These are phyloP conservation scores for Nemania bipapillata DNA, from an alignment of 2,329 filamentous ascomycete species.

Conservation along the genomic window DNA sequence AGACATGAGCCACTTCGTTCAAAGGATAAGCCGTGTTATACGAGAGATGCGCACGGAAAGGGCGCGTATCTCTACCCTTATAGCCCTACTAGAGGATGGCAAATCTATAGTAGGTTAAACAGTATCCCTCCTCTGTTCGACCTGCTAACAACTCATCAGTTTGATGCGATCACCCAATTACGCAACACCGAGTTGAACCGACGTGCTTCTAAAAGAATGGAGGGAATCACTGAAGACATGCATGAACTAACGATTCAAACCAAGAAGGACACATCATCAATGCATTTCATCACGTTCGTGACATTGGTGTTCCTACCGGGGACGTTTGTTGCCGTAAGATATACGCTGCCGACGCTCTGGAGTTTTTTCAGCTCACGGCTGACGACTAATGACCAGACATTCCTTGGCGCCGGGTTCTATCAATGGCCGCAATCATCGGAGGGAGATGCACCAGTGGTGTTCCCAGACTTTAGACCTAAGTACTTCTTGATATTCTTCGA, in stretches of 20 bases:
- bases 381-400: no score
- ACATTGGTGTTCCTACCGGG: no score
- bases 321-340: no score
- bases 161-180: conserved; percentile 18
- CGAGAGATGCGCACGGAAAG: conserved; percentile 1
- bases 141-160: not conserved
- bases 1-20: not conserved
- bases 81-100: conserved; percentile 10
- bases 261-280: no score
- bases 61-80: conserved; percentile 17
- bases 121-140: not conserved
- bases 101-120: conserved; percentile 11
- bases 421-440: no score
- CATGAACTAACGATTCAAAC: conserved; percentile 13
- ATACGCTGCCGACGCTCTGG: no score
- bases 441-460: no score
- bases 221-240: conserved; percentile 20
- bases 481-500: no score
- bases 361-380: no score
- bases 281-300: no score
- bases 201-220: not conserved
- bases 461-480: no score
- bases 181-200: conserved; percentile 25
- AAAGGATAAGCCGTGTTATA: conserved; percentile 7
- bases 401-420: no score